These are phyloP conservation scores for Pezicula carpinea DNA, from an alignment of 2,329 filamentous ascomycete species.

Conservation along the genomic window DNA sequence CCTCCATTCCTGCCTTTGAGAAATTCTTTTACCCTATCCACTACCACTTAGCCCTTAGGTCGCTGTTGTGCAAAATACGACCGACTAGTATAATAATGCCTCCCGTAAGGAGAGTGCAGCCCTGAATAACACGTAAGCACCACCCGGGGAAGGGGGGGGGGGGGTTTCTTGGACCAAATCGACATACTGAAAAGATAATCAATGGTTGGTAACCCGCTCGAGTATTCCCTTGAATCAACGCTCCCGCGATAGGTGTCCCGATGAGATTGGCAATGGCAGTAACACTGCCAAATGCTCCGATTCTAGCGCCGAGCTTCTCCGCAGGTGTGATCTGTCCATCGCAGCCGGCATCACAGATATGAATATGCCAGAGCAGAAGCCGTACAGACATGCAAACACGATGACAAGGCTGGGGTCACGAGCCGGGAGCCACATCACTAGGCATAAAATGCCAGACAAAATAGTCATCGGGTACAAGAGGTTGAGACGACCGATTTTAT, in stretches of 20 bases:
- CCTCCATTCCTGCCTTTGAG: no score
- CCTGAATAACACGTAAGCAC: no score
- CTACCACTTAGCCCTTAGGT: no score
- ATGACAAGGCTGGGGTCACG: not conserved
- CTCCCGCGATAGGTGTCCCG: not conserved
- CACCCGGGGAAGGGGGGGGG: no score
- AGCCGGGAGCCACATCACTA: not conserved
- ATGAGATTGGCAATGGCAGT: not conserved
- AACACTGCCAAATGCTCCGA: not conserved
- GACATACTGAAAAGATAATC: not conserved
- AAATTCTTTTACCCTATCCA: no score
- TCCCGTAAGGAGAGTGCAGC: no score
- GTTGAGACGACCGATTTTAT: slow-evolving; percentile 7
- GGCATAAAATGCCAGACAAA: slow-evolving; percentile 1
- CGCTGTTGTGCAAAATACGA: no score
- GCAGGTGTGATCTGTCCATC: not conserved
- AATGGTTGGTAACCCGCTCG: not conserved
- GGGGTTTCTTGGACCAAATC: no score
- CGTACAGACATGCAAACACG: slow-evolving; percentile 2
- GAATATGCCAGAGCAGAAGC: slow-evolving; percentile 3
- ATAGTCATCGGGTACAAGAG: slow-evolving; percentile 28
- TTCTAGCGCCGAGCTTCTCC: not conserved
- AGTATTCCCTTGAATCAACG: not conserved
- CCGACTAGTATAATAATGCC: no score
- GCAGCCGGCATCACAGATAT: not conserved